Evolutionary conservation across 2,329 filamentous ascomycete genomes (phyloP).

Genomic region (Ceratocystiopsis minuta): DNA sequence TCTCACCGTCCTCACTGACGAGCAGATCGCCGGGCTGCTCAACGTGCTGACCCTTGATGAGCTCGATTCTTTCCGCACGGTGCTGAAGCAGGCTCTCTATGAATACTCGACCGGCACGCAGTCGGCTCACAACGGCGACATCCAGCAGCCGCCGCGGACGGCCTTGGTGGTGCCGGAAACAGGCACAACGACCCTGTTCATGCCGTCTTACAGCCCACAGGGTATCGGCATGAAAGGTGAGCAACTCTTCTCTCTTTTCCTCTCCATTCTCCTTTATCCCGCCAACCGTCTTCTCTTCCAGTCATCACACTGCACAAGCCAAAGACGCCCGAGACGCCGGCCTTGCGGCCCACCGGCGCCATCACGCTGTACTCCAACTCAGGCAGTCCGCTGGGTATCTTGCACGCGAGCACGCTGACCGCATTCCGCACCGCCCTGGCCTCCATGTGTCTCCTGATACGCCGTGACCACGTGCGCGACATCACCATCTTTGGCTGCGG

Average conservation of each 20-base stretch:
- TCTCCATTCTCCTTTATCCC: too few relatives aligned
- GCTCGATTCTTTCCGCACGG: constrained; percentile 30
- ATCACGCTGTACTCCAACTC: constrained; percentile 48
- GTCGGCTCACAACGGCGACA: constrained; percentile 21
- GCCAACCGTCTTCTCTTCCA: constrained; percentile 13
- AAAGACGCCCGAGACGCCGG: constrained; percentile 12
- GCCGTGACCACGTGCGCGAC: constrained; percentile 52
- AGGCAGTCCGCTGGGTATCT: constrained; percentile 45
- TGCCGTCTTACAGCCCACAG: constrained; percentile 47
- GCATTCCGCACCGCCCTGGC: constrained; percentile 65
- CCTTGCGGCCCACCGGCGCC: constrained; percentile 37
- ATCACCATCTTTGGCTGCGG: constrained; percentile 76
- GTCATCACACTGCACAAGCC: constrained; percentile 41
- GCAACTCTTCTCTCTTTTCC: too few relatives aligned
- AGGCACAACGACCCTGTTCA: constrained; percentile 48
- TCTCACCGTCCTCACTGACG: constrained; percentile 39
- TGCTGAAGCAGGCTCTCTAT: constrained; percentile 34
- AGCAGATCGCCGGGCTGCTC: constrained; percentile 34
- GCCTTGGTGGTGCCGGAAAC: constrained; percentile 28
- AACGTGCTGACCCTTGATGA: constrained; percentile 34
- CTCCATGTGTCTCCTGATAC: constrained; percentile 45
- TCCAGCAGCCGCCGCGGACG: constrained; percentile 38
- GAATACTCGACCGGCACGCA: constrained; percentile 42
- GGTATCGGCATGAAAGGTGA: constrained; percentile 52
- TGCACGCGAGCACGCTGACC: constrained; percentile 58